Evolutionary conservation across 306 rosid genomes (phyloP).

Genomic region (Pyrus communis): DNA sequence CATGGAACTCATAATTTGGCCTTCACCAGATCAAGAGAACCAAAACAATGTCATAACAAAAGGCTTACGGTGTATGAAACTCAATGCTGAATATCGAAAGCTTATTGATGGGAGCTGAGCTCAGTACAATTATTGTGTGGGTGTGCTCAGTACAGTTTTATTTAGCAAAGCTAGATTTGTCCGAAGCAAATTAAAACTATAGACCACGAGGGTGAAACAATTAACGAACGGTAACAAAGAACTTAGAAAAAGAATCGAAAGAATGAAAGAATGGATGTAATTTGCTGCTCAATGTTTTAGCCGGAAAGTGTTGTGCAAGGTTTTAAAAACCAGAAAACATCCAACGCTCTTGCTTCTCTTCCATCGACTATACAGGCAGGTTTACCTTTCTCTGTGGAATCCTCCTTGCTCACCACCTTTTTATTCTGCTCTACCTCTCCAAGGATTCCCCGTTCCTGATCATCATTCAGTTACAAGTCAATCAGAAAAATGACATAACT

Average conservation of each 20-base stretch:
- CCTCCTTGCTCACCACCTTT: constrained; percentile 29
- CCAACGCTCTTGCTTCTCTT: constrained; percentile 66
- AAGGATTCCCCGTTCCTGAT: constrained; percentile 58
- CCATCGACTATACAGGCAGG: constrained; percentile 36
- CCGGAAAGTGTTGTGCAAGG: constrained; percentile 79
- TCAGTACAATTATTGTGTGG: constrained; percentile 18
- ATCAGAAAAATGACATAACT: not conserved
- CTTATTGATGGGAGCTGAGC: constrained; percentile 12
- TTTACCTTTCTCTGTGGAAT: constrained; percentile 35
- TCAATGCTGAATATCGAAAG: not conserved
- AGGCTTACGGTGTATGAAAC: not conserved
- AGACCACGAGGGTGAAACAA: constrained; percentile 8
- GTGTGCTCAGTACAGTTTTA: constrained; percentile 11
- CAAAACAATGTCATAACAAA: not conserved
- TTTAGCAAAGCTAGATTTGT: not conserved
- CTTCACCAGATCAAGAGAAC: not conserved
- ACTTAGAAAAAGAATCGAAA: constrained; percentile 5
- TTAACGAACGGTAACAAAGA: not conserved
- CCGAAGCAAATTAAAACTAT: not conserved
- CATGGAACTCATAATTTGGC: too few relatives aligned
- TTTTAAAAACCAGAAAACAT: constrained; percentile 89
- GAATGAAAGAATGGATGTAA: constrained; percentile 43
- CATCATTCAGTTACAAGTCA: not conserved
- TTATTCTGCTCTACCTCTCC: constrained; percentile 45
- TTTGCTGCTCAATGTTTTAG: constrained; percentile 10